Evolutionary conservation across 192 early-diverging fungal genomes (phyloP).

Genomic region (Dissophora ornata): DNA sequence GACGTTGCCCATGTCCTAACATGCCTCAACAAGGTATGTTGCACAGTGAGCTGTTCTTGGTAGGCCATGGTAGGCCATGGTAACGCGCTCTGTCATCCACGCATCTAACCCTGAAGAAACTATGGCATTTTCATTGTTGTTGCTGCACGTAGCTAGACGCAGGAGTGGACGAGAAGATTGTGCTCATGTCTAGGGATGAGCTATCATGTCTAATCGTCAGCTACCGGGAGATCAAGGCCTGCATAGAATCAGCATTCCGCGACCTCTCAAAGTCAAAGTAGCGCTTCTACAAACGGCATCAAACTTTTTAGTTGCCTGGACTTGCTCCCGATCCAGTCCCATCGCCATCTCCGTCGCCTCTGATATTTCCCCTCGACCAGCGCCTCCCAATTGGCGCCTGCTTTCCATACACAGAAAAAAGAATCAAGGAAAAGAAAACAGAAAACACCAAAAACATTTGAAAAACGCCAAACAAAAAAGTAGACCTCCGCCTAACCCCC

Average conservation of each 20-base stretch:
- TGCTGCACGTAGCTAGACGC: conserved; percentile 80
- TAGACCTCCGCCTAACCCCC: neutral
- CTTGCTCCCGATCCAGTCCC: no score
- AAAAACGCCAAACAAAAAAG: conserved; percentile 6
- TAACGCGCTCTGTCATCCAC: no score
- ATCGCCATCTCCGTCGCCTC: neutral
- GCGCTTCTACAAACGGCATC: neutral
- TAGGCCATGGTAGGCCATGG: no score
- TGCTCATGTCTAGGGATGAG: conserved; percentile 96
- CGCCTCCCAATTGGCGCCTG: neutral
- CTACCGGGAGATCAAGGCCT: conserved; percentile 94
- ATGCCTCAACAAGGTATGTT: conserved; percentile 93
- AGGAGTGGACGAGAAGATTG: conserved; percentile 93
- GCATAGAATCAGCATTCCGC: conserved; percentile 86
- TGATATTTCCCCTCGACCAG: neutral
- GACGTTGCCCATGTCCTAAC: conserved; percentile 94
- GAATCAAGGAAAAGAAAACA: conserved; percentile 17
- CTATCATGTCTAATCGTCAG: conserved; percentile 97
- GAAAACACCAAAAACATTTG: conserved; percentile 13
- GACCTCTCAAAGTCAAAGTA: conserved; percentile 72
- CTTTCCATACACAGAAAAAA: neutral
- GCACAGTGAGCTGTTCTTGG: no score
- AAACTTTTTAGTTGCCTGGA: no score
- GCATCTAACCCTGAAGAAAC: no score
- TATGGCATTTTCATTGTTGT: neutral